Evolutionary conservation across 73 alveolate genomes (phyloP).

Genomic region (Loxodes magnus): DNA sequence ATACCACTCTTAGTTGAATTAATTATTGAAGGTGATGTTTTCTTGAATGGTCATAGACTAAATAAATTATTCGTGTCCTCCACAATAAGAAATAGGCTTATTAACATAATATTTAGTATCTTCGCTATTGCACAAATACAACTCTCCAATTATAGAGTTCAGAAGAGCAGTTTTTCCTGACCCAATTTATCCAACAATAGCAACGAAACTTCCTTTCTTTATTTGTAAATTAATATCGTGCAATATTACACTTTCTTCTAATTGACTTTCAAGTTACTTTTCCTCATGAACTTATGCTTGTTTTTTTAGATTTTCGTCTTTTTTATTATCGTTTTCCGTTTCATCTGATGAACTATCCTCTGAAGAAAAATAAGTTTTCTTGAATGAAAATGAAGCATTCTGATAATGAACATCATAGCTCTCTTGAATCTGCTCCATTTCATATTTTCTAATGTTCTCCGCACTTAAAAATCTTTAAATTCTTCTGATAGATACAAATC

Average conservation of each 20-base stretch:
- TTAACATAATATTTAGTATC: conserved; percentile 15
- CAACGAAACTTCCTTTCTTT: conserved; percentile 57
- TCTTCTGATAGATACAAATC: background rate
- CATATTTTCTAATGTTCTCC: background rate
- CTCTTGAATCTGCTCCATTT: conserved; percentile 2
- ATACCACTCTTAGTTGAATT: conserved; percentile 22
- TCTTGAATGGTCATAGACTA: conserved; percentile 32
- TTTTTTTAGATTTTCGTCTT: too few species aligned
- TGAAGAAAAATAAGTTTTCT: conserved; percentile 39
- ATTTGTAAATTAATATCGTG: conserved; percentile 43
- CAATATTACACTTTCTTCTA: conserved; percentile 18
- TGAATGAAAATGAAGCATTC: conserved; percentile 3
- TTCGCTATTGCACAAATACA: background rate
- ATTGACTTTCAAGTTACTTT: conserved; percentile 14
- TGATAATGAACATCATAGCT: background rate
- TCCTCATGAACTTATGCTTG: conserved; percentile 18
- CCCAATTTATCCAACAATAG: conserved; percentile 85
- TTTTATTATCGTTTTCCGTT: too few species aligned
- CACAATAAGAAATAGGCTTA: conserved; percentile 24
- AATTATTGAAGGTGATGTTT: conserved; percentile 25
- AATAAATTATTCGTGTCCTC: conserved; percentile 34
- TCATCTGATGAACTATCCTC: too few species aligned
- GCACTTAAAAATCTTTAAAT: background rate
- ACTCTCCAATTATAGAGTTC: conserved; percentile 37
- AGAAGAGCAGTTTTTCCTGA: conserved; percentile 79